Conservation (phyloP, 2,329 filamentous ascomycete species). For the Penicillium nordicum region DNA sequence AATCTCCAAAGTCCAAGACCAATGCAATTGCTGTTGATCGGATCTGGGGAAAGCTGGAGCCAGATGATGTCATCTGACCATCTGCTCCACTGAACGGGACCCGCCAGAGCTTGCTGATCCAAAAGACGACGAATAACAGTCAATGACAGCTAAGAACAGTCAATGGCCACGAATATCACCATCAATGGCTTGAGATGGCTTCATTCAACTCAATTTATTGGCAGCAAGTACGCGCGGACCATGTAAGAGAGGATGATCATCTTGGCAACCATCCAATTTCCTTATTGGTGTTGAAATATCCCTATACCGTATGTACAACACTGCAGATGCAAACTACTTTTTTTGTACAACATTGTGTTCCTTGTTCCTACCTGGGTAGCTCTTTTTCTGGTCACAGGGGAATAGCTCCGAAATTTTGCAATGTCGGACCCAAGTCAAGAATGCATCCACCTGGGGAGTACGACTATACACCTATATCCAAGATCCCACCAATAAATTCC, state of each 20-base stretch:
- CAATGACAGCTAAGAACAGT: too few relatives aligned
- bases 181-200: not conserved
- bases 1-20: too few relatives aligned
- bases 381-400: not conserved
- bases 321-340: not conserved
- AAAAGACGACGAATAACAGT: too few relatives aligned
- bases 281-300: not conserved
- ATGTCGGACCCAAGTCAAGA: not conserved
- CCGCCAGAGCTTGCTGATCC: not conserved
- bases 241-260: not conserved
- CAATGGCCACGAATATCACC: not conserved
- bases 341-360: not conserved
- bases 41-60: constrained; percentile 3
- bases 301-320: not conserved
- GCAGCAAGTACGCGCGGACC: not conserved
- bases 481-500: not conserved
- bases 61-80: not conserved
- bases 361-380: not conserved
- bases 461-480: not conserved
- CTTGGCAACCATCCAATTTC: not conserved
- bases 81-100: not conserved
- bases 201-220: not conserved
- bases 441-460: not conserved
- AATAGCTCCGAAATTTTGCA: not conserved
- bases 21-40: not conserved